Conservation (phyloP, 1,284 basidiomycete genomes). For the Papiliotrema terrestris region DNA sequence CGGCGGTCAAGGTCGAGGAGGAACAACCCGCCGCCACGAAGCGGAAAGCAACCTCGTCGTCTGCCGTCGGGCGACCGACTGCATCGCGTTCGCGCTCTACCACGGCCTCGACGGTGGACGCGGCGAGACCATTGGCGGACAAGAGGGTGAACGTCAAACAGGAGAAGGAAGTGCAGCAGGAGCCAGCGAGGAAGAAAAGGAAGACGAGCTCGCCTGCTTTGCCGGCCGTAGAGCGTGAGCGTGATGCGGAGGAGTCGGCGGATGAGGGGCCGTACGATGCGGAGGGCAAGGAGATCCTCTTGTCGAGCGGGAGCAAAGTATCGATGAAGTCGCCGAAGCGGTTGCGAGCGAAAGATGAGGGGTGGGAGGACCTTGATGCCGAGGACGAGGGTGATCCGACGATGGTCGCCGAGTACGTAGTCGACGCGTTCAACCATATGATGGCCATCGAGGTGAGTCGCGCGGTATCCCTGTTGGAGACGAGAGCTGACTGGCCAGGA, state of each 20-base stretch:
- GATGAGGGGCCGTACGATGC: slow-evolving; percentile 36
- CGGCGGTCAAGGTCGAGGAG: slow-evolving; percentile 7
- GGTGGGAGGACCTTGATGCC: slow-evolving; percentile 82
- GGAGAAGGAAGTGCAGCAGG: slow-evolving; percentile 10
- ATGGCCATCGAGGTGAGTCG: slow-evolving; percentile 60
- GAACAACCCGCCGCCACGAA: slow-evolving; percentile 22
- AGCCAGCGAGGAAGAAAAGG: slow-evolving; percentile 36
- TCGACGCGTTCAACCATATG: slow-evolving; percentile 91
- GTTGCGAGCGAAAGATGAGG: slow-evolving; percentile 51
- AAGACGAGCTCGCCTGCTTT: slow-evolving; percentile 36
- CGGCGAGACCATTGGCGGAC: slow-evolving; percentile 16
- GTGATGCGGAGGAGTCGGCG: slow-evolving; percentile 21
- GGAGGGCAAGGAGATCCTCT: slow-evolving; percentile 37
- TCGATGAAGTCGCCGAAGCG: slow-evolving; percentile 26
- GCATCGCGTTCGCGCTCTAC: slow-evolving; percentile 19
- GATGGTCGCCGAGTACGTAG: slow-evolving; percentile 96
- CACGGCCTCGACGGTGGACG: slow-evolving; percentile 12
- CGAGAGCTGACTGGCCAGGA: slow-evolving; percentile 54
- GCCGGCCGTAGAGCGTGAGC: background rate
- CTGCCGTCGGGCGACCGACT: slow-evolving; percentile 9
- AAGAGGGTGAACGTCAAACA: slow-evolving; percentile 17
- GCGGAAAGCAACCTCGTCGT: slow-evolving; percentile 19
- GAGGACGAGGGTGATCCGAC: slow-evolving; percentile 92
- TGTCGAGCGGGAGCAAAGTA: slow-evolving; percentile 28
- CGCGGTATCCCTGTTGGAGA: background rate